A percentile compares a stretch with the other conserved stretches of the same genome.
These are phyloP conservation scores for Trichophaea hybrida DNA, from an alignment of 2,329 filamentous ascomycete species.

Conservation along the genomic window DNA sequence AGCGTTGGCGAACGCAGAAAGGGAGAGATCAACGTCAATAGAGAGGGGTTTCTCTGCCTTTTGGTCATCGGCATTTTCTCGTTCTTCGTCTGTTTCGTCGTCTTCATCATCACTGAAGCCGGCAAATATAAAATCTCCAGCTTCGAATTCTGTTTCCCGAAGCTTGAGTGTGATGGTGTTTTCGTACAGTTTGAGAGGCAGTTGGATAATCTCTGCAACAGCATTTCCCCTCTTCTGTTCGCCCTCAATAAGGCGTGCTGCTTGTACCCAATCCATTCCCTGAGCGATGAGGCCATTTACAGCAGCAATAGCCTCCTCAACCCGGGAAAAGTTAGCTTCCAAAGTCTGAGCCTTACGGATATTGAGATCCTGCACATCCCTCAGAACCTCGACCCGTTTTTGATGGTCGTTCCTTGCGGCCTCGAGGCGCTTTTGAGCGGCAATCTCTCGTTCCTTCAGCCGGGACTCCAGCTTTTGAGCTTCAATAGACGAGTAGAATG, in stretches of 20 bases:
- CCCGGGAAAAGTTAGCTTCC: conserved; percentile 75
- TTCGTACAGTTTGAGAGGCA: conserved; percentile 79
- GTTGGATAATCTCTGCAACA: conserved; percentile 71
- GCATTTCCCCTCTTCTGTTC: conserved; percentile 70
- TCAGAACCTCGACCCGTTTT: conserved; percentile 68
- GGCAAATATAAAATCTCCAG: conserved; percentile 24
- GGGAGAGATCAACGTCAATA: conserved; percentile 70
- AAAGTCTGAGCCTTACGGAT: conserved; percentile 80
- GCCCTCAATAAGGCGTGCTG: conserved; percentile 72
- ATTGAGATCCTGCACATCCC: conserved; percentile 68
- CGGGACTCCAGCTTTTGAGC: conserved; percentile 80
- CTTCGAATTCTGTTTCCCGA: conserved; percentile 47
- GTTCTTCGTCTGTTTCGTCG: conserved; percentile 53
- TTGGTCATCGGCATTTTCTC: conserved; percentile 33
- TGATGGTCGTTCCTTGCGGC: conserved; percentile 70
- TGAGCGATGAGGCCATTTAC: conserved; percentile 83
- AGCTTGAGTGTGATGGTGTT: conserved; percentile 73
- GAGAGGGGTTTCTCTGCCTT: conserved; percentile 38
- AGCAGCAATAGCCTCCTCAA: conserved; percentile 83
- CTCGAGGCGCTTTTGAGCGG: conserved; percentile 71
- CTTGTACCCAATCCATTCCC: conserved; percentile 95
- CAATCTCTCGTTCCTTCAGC: conserved; percentile 65
- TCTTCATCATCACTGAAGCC: conserved; percentile 34
- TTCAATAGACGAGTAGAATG: conserved; percentile 81
- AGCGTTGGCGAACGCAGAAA: conserved; percentile 80